Base-by-base conservation (phyloP, 2,329 filamentous ascomycete genomes). In the Alternaria novae-zelandiae region DNA sequence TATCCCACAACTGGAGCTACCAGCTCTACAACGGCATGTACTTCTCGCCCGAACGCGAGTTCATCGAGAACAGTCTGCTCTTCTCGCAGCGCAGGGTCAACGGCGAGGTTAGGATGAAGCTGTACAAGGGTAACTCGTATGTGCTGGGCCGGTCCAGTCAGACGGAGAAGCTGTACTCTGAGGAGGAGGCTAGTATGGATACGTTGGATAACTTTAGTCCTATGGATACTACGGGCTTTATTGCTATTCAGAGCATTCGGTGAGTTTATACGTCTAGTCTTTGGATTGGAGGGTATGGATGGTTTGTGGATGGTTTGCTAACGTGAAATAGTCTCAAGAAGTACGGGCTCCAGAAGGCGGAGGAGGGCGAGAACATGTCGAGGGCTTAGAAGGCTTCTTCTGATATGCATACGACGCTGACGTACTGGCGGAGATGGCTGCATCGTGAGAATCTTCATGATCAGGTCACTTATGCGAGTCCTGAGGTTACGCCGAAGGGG, bases 11-110 rank as follows among this genome's bases (percentile, higher is more conserved):
- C 74, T 79, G 77, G 77, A 77, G 74, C 71, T 78, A 79, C 74
- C 83, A 78, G 70, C 70, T 79, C 45, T 86, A 90, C 83, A 90
- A 90, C 78, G 88, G 88, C 70, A 83, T 89, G 69, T 88, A 89
- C 85, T 91, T 91, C 83, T 90, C 87, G 13, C 89, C 89, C 30
- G 90, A 91, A 81, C 87, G 89, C 63, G 89, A 90, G 79, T 91
- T 91, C 82, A 83, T 91, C 60, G 88, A 94, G 82, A 85, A 88
- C 76, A 86, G 86, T 71, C 59, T 80, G 65, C 32, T 79, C 43
- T 79, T 79, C 71, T 78, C 75, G 13, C 79, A 81, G 75, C 75
- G 72, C 59, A 74, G 77, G 44, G 78, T 81, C 54, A 81, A 82
- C 61, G 80, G 80, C 43, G 80, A 81, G 74, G 89, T 92, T 65